Base-by-base conservation (phyloP, 495 filamentous ascomycete species). In the Bacidia rubella region DNA sequence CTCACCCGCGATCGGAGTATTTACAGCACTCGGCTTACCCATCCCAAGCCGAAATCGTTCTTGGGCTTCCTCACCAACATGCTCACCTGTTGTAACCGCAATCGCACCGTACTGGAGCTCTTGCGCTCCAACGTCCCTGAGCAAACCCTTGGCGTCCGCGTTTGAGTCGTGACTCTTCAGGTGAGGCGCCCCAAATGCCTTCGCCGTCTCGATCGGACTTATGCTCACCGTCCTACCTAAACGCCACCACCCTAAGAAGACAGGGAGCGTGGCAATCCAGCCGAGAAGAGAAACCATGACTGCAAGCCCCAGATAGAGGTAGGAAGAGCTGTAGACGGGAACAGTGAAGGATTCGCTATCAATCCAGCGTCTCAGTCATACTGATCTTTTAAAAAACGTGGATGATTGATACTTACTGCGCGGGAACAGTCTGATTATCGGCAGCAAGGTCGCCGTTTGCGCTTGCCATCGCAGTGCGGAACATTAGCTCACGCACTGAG, bases 111-210 rank as follows among this genome's bases (percentile, higher is more conserved):
- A 43, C 41, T 22, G 41, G 15, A 43, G 19, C 12, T 17, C 19
- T 22, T 22, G 19, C 4, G 11, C 23, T 1, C 41, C 41, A 1
- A 43, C 41, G 1, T 43, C 41, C 12, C 10, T 19, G 19, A 43
- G 23, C 9, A 43, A 15, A 11, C 1, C 21, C 15, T 35, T 29
- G 5, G 49, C 43, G 3, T 35, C 26, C 12, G 49, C 58, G 38
- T 61, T 61, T 3, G 42, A 24, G 43, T 54, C 53, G 0, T 43
- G 15, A 20, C 20, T 56, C 26, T 27, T 19, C 29, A 62, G 46
- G 17, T 54, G 20, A n/a, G 47, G 58, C 7, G 60, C 60, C 15
- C 49, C 49, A 43, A 62, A 62, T 20, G 59, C 59, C 32, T 62
- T 61, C 5, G 49, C 59, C 24, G 54, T 55, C 47, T 62, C 59